Evolutionary conservation across 75 land plant species (phyloP).

Genomic region (Larix kaempferi): DNA sequence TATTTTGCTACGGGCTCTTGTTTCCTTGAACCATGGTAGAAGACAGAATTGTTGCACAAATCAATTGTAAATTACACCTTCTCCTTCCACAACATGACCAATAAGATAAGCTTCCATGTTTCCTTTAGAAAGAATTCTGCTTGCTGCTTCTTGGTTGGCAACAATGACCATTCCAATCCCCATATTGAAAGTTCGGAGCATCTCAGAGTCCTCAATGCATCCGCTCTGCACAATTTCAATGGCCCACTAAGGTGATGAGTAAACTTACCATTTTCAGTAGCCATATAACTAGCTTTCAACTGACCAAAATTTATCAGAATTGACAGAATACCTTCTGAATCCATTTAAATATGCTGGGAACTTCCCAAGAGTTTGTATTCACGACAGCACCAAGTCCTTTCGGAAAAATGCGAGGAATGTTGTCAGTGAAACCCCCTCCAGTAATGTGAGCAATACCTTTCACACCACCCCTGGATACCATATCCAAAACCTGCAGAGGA

Average conservation of each 20-base stretch:
- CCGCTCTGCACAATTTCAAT: conserved; percentile 55
- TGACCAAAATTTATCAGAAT: not conserved
- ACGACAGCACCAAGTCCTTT: conserved; percentile 82
- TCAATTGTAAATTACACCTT: conserved; percentile 63
- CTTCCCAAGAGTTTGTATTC: conserved; percentile 67
- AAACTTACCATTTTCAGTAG: not conserved
- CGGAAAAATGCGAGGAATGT: conserved; percentile 95
- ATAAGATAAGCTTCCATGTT: conserved; percentile 36
- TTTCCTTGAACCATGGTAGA: too few relatives aligned
- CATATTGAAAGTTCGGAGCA: conserved; percentile 97
- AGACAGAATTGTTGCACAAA: too few relatives aligned
- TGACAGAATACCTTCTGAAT: conserved; percentile 63
- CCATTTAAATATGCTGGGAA: conserved; percentile 91
- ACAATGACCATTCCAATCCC: conserved; percentile 98
- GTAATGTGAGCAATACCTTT: conserved; percentile 99
- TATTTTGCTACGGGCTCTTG: too few relatives aligned
- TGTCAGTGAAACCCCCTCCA: conserved; percentile 99
- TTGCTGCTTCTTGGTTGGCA: conserved; percentile 47
- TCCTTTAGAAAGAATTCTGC: conserved; percentile 39
- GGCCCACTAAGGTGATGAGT: not conserved
- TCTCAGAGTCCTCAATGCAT: conserved; percentile 78
- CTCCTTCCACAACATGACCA: conserved; percentile 75
- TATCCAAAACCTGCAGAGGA: conserved; percentile 65
- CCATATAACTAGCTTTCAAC: not conserved
- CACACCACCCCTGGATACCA: conserved; percentile 73